Base-by-base conservation (phyloP, 306 rosid genomes). In the Lathyrus sativus region DNA sequence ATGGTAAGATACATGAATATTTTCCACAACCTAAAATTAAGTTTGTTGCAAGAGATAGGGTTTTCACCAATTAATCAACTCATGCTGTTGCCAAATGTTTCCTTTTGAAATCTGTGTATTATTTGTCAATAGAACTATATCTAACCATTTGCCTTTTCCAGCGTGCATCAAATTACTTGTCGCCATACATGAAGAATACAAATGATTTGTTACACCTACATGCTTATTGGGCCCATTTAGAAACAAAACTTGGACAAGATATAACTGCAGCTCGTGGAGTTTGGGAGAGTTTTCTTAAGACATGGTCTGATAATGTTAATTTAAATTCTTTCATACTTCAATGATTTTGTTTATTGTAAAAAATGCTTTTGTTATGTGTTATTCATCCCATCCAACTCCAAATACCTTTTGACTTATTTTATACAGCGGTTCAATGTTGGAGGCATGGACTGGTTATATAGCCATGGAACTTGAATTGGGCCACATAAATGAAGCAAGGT, bases 211-310 rank as follows among this genome's bases (percentile, higher is more conserved):
- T 90, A 75, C 91, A 38, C 24, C 78, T 92, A 48, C 81, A 90
- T 83, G 83, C 87, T 65, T 92, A 92, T 79, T 92, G 98, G 98
- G 98, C 97, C 46, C 90, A 56, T 74, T 80, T 92, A 43, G 98
- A 92, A 86, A 60, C 77, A 67, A 82, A 65, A 57, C 65, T 85
- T 45, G 93, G 81, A 42, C 83, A 86, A 37, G 91, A 90, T 80
- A 26, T 82, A 72, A 73, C 51, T 71, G 90, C 85, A 55, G 96
- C 98, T 65, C 90, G 97, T 75, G 93, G 91, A 81, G 93, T 88
- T 63, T 90, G 96, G 96, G 97, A 92, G 75, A 86, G 73, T 79
- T 80, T 85, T 72, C 90, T 92, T 43, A 92, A 88, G 85, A 90
- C 73, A 74, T 81, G 96, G 98, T 91, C 60, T 67, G 83, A 73